Base-by-base conservation (phyloP, 148 eudicot genomes). In the Mesembryanthemum crystallinum region DNA sequence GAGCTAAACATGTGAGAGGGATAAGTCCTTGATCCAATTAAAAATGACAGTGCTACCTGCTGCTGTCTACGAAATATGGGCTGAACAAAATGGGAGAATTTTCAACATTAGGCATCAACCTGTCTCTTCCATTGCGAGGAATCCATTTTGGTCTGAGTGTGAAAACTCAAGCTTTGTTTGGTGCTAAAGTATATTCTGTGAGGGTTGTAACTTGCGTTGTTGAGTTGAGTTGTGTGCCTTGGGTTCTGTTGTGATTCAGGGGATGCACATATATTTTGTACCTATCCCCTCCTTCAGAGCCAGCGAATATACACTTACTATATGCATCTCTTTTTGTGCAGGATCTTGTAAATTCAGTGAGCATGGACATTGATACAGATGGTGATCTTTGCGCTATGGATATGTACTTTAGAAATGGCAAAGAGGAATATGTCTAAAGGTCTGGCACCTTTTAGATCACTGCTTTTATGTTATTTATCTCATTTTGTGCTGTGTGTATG, bases 301-400 rank as follows among this genome's bases (percentile, higher is more conserved):
- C 20, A 59, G 35, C 21, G 12, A 11, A 23, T 63, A 25, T 59
- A 62, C 70, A 49, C 54, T 64, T 76, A 54, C 62, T 66, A 59
- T 33, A 27, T 62, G 27, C 59, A n/a, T 42, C 51, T 77, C 30
- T 69, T 32, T 82, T 30, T 52, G 72, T 84, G 79, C 88, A 92
- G 97, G 86, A 81, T 82, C 86, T 89, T 73, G 87, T 90, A 12
- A 81, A 85, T 55, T 81, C 89, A 73, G 84, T 86, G 66, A 76
- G 76, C 73, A 68, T 76, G 76, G 97, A 88, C 76, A 65, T 89
- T 60, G 89, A 83, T 63, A 67, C 58, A 75, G 83, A 79, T 64
- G 75, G 73, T 73, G 81, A 67, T 58, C 43, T 84, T 60, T 63
- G 62, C 33, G 65, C 20, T 29, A 64, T 74, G 69, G 80, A 77